These are phyloP conservation scores for Microstegium vimineum DNA, from an alignment of 176 grass and related monocot genomes.

Conservation along the genomic window DNA sequence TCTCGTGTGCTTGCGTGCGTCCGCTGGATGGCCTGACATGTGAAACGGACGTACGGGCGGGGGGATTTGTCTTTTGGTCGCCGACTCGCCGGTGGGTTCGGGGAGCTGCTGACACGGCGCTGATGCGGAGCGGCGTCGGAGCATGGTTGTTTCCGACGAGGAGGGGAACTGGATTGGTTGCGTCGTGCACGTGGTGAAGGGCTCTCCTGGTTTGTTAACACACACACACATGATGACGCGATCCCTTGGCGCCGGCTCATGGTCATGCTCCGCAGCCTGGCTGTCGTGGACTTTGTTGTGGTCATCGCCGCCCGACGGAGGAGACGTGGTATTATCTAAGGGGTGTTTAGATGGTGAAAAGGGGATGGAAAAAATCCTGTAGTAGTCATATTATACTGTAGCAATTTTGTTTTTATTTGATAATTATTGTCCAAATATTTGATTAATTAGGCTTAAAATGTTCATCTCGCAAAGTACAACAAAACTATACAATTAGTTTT, in stretches of 20 bases:
- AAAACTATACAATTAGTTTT: no score
- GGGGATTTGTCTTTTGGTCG: not conserved
- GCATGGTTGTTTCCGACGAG: not conserved
- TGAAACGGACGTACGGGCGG: not conserved
- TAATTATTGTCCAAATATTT: no score
- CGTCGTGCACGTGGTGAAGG: not conserved
- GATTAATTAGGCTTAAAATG: no score
- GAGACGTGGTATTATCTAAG: not conserved
- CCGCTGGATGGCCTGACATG: not conserved
- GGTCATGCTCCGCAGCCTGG: no score
- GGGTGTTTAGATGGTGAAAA: no score
- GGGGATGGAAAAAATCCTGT: no score
- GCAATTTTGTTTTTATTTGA: no score
- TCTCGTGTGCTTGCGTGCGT: not conserved
- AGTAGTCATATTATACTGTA: no score
- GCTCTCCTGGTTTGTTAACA: not conserved
- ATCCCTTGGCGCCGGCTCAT: not conserved
- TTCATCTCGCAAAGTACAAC: no score
- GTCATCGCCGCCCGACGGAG: not conserved
- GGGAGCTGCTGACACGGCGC: constrained; percentile 12
- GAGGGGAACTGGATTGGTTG: not conserved
- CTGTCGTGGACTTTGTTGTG: not conserved
- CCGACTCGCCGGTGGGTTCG: not conserved
- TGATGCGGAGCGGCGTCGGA: constrained; percentile 15
- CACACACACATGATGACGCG: not conserved